Conservation (phyloP, 2,329 filamentous ascomycete species). For the Thielaviopsis punctulata region DNA sequence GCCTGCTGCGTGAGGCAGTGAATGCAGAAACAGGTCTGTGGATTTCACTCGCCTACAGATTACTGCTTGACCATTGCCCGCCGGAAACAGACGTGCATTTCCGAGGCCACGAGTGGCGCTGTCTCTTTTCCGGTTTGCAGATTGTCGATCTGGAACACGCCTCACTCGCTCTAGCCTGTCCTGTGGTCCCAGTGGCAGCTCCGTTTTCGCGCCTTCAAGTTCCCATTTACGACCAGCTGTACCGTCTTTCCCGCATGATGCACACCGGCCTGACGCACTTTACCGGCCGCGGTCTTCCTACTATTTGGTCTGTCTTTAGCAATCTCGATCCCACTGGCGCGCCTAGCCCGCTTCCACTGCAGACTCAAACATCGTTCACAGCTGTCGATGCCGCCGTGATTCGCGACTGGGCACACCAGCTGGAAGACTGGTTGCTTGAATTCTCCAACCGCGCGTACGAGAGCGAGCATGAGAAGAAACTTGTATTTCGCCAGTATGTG, state of each 20-base stretch:
- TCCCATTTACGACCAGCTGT: slow-evolving; percentile 23
- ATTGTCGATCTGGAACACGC: slow-evolving; percentile 28
- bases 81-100: slow-evolving; percentile 20
- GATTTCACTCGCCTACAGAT: slow-evolving; percentile 26
- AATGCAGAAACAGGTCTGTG: slow-evolving; percentile 25
- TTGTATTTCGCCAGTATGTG: slow-evolving; percentile 19
- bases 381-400: slow-evolving; percentile 25
- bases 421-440: slow-evolving; percentile 26
- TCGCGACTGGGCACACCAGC: slow-evolving; percentile 24
- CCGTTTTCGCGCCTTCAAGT: slow-evolving; percentile 22
- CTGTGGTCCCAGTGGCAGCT: slow-evolving; percentile 24
- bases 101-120: slow-evolving; percentile 20
- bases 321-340: slow-evolving; percentile 12
- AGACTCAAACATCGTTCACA: slow-evolving; percentile 17
- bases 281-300: slow-evolving; percentile 24
- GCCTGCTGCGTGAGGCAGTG: slow-evolving; percentile 25
- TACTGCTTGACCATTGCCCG: slow-evolving; percentile 25
- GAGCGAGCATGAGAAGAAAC: slow-evolving; percentile 4
- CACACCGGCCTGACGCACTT: slow-evolving; percentile 26
- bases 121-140: slow-evolving; percentile 23
- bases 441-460: slow-evolving; percentile 18
- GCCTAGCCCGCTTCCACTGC: not conserved
- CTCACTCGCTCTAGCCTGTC: slow-evolving; percentile 24
- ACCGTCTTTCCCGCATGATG: slow-evolving; percentile 27
- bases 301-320: slow-evolving; percentile 26